Conservation (phyloP, 2,329 filamentous ascomycete species). For the Penicillium sp. region DNA sequence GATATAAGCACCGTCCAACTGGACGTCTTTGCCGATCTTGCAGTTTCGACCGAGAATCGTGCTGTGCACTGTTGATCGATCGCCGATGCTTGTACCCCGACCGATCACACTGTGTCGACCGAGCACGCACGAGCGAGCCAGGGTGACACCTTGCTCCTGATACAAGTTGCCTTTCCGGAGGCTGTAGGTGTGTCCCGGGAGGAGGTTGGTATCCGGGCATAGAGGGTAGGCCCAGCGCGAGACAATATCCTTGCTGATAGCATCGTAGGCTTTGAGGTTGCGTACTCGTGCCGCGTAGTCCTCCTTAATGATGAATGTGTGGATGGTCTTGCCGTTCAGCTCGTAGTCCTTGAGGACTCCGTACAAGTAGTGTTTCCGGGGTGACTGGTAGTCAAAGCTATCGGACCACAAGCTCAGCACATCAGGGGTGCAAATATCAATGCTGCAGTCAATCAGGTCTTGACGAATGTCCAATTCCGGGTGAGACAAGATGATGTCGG, state of each 20-base stretch:
- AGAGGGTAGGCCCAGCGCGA: slow-evolving; percentile 86
- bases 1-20: slow-evolving; percentile 76
- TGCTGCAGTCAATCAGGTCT: slow-evolving; percentile 89
- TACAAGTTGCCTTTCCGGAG: slow-evolving; percentile 70
- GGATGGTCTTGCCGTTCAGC: slow-evolving; percentile 94
- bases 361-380: slow-evolving; percentile 83
- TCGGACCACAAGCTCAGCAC: slow-evolving; percentile 95
- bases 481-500: slow-evolving; percentile 72
- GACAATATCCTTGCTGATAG: slow-evolving; percentile 83
- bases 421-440: slow-evolving; percentile 97
- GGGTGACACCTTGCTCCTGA: slow-evolving; percentile 73
- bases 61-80: slow-evolving; percentile 68
- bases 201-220: slow-evolving; percentile 83
- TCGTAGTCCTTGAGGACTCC: slow-evolving; percentile 96
- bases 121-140: slow-evolving; percentile 72
- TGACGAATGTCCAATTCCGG: slow-evolving; percentile 79
- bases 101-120: slow-evolving; percentile 74
- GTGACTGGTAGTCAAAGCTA: slow-evolving; percentile 94
- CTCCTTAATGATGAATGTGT: slow-evolving; percentile 79
- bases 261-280: slow-evolving; percentile 86
- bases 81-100: slow-evolving; percentile 71
- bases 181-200: slow-evolving; percentile 75
- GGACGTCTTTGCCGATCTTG: slow-evolving; percentile 81
- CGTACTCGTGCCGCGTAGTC: slow-evolving; percentile 84
- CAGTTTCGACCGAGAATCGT: slow-evolving; percentile 84